phyloP scores from a whole-genome alignment of 805 yeast species.

The Ogataea trehalophila region DNA sequence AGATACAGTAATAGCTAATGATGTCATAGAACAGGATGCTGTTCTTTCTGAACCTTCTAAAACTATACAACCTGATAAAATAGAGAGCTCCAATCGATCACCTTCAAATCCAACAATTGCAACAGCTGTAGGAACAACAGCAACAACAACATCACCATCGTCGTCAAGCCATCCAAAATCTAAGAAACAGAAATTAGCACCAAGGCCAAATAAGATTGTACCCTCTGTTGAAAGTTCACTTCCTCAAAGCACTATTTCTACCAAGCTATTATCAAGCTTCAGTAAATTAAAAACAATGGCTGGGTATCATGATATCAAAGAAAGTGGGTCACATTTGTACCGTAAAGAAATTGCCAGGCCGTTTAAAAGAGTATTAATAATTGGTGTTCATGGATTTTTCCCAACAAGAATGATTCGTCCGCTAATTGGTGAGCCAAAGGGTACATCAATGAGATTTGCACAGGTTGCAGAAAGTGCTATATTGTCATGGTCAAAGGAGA shows the following conservation, averaged over 20 bases:
- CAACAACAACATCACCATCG: neutral
- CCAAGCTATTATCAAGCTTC: constrained; percentile 8
- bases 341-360: constrained; percentile 17
- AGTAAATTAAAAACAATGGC: constrained; percentile 11
- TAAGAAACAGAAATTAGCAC: constrained; percentile 7
- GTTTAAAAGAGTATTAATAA: constrained; percentile 61
- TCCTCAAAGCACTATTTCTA: constrained; percentile 18
- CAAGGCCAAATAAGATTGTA: constrained; percentile 23
- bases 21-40: constrained; percentile 13
- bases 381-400: constrained; percentile 96
- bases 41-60: constrained; percentile 20
- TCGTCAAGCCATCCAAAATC: constrained; percentile 2
- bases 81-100: neutral
- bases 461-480: constrained; percentile 83
- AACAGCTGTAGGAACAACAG: neutral
- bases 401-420: constrained; percentile 85
- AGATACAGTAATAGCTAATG: neutral
- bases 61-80: constrained; percentile 2
- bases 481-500: constrained; percentile 56
- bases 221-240: constrained; percentile 25
- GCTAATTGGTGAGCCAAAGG: constrained; percentile 91
- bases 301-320: constrained; percentile 10
- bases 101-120: neutral
- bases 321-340: constrained; percentile 14
- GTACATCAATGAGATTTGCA: constrained; percentile 87